A percentile compares a stretch with the other conserved stretches of the same genome.
Evolutionary conservation across 139 green algal species (phyloP).

Genomic region (Yamagishiella unicocca): DNA sequence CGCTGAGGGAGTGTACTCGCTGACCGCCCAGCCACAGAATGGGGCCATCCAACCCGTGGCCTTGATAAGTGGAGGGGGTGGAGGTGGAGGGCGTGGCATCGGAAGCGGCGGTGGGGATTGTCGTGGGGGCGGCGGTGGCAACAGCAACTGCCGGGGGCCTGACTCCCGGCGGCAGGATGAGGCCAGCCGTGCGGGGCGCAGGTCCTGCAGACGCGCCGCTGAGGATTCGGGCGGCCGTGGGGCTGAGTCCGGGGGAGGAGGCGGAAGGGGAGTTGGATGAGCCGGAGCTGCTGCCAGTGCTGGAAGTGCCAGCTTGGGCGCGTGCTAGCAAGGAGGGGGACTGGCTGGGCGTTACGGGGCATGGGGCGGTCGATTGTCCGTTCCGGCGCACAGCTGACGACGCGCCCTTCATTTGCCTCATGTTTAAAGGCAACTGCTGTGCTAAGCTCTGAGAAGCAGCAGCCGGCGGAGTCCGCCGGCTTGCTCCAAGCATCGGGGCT

Average conservation of each 20-base stretch:
- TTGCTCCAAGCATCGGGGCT: conserved; percentile 15
- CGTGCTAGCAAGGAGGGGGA: background rate
- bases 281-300: background rate
- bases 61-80: background rate
- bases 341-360: conserved; percentile 14
- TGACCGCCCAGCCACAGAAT: conserved; percentile 67
- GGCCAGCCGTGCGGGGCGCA: background rate
- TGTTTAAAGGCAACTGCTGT: background rate
- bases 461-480: background rate
- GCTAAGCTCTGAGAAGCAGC: background rate
- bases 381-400: background rate
- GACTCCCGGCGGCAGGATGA: conserved; percentile 10
- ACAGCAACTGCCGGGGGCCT: background rate
- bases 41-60: conserved; percentile 27
- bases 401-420: background rate
- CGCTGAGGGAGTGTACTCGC: conserved; percentile 69
- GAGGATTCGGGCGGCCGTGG: conserved; percentile 1
- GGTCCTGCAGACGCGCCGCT: conserved; percentile 22
- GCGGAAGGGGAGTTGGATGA: background rate
- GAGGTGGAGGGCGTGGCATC: background rate
- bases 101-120: background rate
- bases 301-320: background rate
- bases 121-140: background rate
- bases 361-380: background rate
- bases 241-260: background rate